Evolutionary conservation across 2,329 filamentous ascomycete species (phyloP), one percentile per base, ranked within the genome.

Genomic region (Claviceps capensis): DNA sequence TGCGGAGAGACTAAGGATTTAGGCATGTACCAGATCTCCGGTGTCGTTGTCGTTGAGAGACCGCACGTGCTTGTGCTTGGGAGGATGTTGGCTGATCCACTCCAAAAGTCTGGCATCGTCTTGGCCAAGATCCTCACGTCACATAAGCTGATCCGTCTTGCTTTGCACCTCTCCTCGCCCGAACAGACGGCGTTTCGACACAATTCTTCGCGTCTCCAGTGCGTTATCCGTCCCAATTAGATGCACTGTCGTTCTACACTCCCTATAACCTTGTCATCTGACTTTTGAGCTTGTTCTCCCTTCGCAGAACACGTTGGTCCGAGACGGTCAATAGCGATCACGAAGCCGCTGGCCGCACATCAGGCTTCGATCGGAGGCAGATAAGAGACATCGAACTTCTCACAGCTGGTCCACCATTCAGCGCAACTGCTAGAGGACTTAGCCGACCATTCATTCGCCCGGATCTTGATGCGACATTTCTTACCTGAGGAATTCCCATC

Each of bases 81-180:
- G 9, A 60, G 58, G 55, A 55, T 56, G 58, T 56, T 56, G 60
- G 57, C 56, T 62, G 11, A n/a, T 13, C 42, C 22, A 26, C 43
- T 45, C 22, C 43, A 30, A 45, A 45, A 7, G 55, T 52, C 52
- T 51, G 54, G 54, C 58, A 60, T 58, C 55, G 41, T 56, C 53
- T 61, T 58, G 62, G 50, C 59, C 57, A 54, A 52, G 36, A 53
- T 50, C 54, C 53, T 56, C 55, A 56, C 62, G 61, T 67, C 64
- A 67, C 62, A 67, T 66, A 65, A 54, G 56, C 63, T 57, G 51
- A 19, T 54, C 57, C 30, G 43, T 45, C 26, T n/a, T 46, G 17
- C 44, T 34, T 17, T 34, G 22, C 23, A 17, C 44, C 3, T 30
- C n/a, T 34, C 4, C 43, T 45, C 43, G 44, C 44, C 34, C 26